phyloP scores from a whole-genome alignment of 2,329 filamentous ascomycete species.

The Pseudogymnoascus verrucosus region DNA sequence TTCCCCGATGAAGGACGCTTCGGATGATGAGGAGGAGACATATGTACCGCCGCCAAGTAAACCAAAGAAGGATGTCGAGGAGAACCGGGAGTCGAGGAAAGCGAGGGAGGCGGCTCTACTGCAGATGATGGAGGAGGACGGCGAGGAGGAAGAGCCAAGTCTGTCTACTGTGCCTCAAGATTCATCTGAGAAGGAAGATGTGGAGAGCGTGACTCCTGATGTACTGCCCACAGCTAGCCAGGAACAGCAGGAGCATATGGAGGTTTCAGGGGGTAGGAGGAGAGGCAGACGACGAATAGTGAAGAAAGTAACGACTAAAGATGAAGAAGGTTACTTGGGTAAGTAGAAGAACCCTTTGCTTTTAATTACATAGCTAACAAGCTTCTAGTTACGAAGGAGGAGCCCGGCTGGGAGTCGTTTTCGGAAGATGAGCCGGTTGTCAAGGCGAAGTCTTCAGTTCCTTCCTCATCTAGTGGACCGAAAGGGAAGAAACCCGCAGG shows the following conservation, averaged over 20 bases:
- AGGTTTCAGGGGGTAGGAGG: conserved; percentile 54
- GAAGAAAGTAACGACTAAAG: conserved; percentile 80
- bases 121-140: conserved; percentile 69
- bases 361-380: conserved; percentile 14
- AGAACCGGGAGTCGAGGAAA: conserved; percentile 39
- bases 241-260: conserved; percentile 40
- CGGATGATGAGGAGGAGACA: conserved; percentile 29
- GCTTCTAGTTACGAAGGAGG: conserved; percentile 69
- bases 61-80: conserved; percentile 24
- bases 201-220: conserved; percentile 7
- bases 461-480: conserved; percentile 34
- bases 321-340: conserved; percentile 87
- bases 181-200: conserved; percentile 9
- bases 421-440: conserved; percentile 73
- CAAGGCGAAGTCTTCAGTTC: conserved; percentile 40
- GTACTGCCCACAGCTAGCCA: conserved; percentile 29
- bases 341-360: conserved; percentile 28
- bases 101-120: conserved; percentile 59
- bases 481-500: conserved; percentile 47
- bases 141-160: conserved; percentile 36
- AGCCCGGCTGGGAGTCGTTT: conserved; percentile 82
- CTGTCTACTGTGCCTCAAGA: conserved; percentile 7
- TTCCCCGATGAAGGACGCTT: conserved; percentile 18
- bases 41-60: conserved; percentile 36
- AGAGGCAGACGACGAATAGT: conserved; percentile 72